These are phyloP conservation scores for Mucor piriformis DNA, from an alignment of 371 early-diverging fungal species.

Conservation along the genomic window DNA sequence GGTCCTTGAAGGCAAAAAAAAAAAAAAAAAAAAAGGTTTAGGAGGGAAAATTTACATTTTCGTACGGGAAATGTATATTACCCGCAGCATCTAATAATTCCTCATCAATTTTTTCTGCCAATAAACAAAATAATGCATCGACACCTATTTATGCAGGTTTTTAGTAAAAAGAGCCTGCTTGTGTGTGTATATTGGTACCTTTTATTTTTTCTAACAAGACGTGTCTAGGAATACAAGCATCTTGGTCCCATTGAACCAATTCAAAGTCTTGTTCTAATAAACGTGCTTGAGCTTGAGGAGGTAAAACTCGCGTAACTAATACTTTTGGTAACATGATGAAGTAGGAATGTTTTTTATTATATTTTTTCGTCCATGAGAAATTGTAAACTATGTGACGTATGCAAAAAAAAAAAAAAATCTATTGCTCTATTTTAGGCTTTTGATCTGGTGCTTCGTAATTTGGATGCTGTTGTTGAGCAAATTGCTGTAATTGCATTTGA, in stretches of 20 bases:
- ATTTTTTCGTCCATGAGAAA: neutral
- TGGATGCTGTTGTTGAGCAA: constrained; percentile 18
- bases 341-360: neutral
- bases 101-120: constrained; percentile 73
- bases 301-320: constrained; percentile 44
- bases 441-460: neutral
- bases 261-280: constrained; percentile 29
- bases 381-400: neutral
- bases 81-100: constrained; percentile 70
- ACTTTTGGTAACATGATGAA: constrained; percentile 28
- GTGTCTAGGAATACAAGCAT: constrained; percentile 40
- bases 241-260: constrained; percentile 44
- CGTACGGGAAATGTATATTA: too few relatives aligned
- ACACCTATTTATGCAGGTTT: constrained; percentile 52
- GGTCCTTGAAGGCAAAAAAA: constrained; percentile 32
- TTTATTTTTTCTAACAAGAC: constrained; percentile 31
- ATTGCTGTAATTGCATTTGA: constrained; percentile 22
- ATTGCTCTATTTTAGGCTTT: constrained; percentile 3
- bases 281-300: constrained; percentile 39
- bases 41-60: constrained; percentile 2
- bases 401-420: too few relatives aligned
- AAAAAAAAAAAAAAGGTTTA: too few relatives aligned
- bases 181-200: constrained; percentile 58
- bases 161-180: too few relatives aligned
- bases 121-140: constrained; percentile 68